Evolutionary conservation across 2,329 filamentous ascomycete species (phyloP).

Genomic region (Verticillium longisporum): DNA sequence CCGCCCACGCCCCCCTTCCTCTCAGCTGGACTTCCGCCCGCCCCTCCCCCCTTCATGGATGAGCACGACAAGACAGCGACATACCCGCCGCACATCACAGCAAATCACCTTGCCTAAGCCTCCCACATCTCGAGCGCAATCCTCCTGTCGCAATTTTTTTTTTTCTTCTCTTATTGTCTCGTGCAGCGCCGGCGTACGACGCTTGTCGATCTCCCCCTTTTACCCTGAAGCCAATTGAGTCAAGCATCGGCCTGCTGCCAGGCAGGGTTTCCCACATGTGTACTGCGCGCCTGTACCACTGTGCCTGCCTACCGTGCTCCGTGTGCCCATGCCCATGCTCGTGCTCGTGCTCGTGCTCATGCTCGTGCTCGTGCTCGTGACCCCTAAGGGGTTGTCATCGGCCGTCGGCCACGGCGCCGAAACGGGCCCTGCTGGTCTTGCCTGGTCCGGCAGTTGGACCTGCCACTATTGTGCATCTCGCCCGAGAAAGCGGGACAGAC

Average conservation of each 20-base stretch:
- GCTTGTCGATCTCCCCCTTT: not conserved
- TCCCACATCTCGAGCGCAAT: not conserved
- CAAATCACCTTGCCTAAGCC: not conserved
- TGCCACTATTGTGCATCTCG: not conserved
- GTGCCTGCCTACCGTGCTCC: no score
- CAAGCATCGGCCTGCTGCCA: not conserved
- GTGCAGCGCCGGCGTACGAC: not conserved
- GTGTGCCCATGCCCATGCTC: not conserved
- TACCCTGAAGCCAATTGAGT: not conserved
- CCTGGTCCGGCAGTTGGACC: not conserved
- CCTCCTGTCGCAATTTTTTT: no score
- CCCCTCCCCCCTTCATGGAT: not conserved
- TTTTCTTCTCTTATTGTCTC: not conserved
- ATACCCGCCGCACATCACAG: not conserved
- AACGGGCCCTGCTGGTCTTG: not conserved
- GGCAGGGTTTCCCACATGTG: not conserved
- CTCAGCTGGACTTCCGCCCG: not conserved
- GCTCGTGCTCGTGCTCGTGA: not conserved
- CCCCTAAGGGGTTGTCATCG: not conserved
- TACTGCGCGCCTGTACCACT: no score
- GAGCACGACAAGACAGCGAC: not conserved
- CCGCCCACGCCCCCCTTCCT: not conserved
- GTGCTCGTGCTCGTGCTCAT: not conserved
- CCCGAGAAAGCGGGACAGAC: not conserved
- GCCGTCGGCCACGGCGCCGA: not conserved